phyloP scores from a whole-genome alignment of 371 early-diverging fungal species.

The Actinomucor elegans region DNA sequence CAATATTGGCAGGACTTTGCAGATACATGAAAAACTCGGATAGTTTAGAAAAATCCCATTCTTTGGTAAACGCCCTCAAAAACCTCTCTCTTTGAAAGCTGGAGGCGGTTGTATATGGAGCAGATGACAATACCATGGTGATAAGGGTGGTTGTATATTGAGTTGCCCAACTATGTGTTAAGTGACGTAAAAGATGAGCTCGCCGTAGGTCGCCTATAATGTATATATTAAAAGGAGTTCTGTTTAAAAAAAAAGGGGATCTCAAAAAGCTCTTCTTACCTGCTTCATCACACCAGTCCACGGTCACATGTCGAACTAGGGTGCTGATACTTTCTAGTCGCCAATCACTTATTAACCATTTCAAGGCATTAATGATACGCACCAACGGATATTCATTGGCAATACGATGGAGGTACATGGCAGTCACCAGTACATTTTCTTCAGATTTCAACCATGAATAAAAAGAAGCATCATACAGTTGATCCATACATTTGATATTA shows the following conservation, averaged over 20 bases:
- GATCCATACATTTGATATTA: slow-evolving; percentile 72
- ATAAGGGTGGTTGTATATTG: slow-evolving; percentile 58
- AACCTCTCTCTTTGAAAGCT: slow-evolving; percentile 58
- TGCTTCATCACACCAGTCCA: slow-evolving; percentile 60
- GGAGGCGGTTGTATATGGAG: slow-evolving; percentile 35
- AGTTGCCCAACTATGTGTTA: slow-evolving; percentile 62
- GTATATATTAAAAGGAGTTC: background rate
- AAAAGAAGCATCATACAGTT: slow-evolving; percentile 72
- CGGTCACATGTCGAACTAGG: slow-evolving; percentile 64
- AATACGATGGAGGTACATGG: slow-evolving; percentile 69
- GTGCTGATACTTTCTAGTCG: slow-evolving; percentile 63
- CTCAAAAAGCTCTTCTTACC: too few relatives aligned
- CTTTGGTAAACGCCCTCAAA: slow-evolving; percentile 65
- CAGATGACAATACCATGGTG: slow-evolving; percentile 39
- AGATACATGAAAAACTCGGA: slow-evolving; percentile 78
- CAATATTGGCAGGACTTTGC: slow-evolving; percentile 66
- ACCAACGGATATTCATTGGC: slow-evolving; percentile 72
- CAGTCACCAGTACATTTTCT: slow-evolving; percentile 69
- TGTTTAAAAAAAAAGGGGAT: background rate
- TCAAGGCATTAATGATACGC: slow-evolving; percentile 68
- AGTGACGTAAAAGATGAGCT: slow-evolving; percentile 53
- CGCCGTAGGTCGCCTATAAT: slow-evolving; percentile 51
- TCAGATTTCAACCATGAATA: slow-evolving; percentile 72
- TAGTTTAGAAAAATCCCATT: slow-evolving; percentile 78
- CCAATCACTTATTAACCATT: slow-evolving; percentile 74